Evolutionary conservation across 306 rosid species (phyloP).

Genomic region (Fagus crenata): DNA sequence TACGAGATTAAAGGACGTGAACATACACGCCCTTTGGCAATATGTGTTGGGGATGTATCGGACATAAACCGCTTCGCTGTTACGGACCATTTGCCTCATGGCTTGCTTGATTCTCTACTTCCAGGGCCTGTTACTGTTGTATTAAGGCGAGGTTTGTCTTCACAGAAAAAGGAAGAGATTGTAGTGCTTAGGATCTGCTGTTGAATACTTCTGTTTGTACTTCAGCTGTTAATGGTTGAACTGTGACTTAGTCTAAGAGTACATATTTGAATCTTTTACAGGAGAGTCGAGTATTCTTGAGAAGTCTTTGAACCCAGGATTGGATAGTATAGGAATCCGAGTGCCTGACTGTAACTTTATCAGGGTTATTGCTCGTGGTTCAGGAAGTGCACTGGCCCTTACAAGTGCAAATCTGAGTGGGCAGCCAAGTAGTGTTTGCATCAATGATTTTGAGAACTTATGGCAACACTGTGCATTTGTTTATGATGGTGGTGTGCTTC

Average conservation of each 20-base stretch:
- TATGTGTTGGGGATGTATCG: constrained; percentile 72
- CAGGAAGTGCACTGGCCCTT: constrained; percentile 81
- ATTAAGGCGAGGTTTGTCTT: constrained; percentile 62
- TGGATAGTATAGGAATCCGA: constrained; percentile 83
- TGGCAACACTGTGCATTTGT: constrained; percentile 86
- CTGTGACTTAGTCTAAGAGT: constrained; percentile 20
- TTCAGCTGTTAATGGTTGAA: not conserved
- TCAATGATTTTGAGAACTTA: constrained; percentile 70
- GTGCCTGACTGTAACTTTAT: constrained; percentile 87
- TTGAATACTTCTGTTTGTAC: not conserved
- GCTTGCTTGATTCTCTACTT: constrained; percentile 74
- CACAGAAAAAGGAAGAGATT: not conserved
- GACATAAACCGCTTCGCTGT: constrained; percentile 66
- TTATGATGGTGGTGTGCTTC: constrained; percentile 81
- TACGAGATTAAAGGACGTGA: constrained; percentile 82
- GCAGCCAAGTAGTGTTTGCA: constrained; percentile 76
- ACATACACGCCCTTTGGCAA: constrained; percentile 78
- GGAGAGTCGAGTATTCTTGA: constrained; percentile 87
- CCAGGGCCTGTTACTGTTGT: constrained; percentile 96
- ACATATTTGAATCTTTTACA: constrained; percentile 43
- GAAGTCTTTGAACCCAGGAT: constrained; percentile 81
- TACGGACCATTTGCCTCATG: constrained; percentile 66
- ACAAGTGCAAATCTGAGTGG: constrained; percentile 96
- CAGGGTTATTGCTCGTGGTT: constrained; percentile 63
- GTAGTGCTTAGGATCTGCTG: not conserved